Conservation (phyloP, 2,329 filamentous ascomycete species). For the Exophiala oligosperma region DNA sequence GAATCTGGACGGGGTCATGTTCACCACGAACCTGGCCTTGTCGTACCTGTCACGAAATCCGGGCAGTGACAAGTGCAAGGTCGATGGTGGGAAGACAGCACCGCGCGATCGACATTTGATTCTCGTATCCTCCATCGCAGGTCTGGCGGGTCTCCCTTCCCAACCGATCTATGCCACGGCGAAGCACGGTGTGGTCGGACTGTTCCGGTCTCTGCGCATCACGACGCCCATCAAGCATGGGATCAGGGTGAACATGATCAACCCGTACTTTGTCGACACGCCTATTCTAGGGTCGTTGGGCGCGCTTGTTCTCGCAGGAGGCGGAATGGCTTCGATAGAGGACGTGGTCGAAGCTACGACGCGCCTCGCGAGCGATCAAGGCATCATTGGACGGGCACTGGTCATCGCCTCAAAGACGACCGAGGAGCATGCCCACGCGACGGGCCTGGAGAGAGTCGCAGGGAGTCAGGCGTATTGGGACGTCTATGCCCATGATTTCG, state of each 20-base stretch:
- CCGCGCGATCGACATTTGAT: constrained; percentile 61
- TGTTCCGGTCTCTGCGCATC: constrained; percentile 61
- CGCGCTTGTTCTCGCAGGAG: constrained; percentile 57
- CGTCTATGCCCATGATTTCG: constrained; percentile 59
- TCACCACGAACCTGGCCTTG: constrained; percentile 63
- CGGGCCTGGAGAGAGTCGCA: constrained; percentile 18
- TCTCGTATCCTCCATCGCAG: constrained; percentile 63
- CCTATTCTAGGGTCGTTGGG: constrained; percentile 54
- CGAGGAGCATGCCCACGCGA: constrained; percentile 35
- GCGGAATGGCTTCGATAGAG: constrained; percentile 51
- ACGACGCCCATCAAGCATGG: constrained; percentile 49
- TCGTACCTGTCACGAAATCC: constrained; percentile 50
- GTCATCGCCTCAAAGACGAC: constrained; percentile 58
- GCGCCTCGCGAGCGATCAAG: constrained; percentile 59
- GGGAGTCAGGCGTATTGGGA: constrained; percentile 54
- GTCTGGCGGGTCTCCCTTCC: constrained; percentile 42
- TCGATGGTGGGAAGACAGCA: constrained; percentile 22
- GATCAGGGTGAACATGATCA: constrained; percentile 65
- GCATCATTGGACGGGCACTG: constrained; percentile 58
- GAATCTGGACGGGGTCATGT: constrained; percentile 64
- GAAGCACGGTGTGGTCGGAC: constrained; percentile 66
- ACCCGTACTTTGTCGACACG: constrained; percentile 66
- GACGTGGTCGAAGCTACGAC: constrained; percentile 67
- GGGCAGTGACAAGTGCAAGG: constrained; percentile 43
- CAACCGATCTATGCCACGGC: constrained; percentile 58